phyloP scores from a whole-genome alignment of 2,329 filamentous ascomycete genomes.

The Hymenoscyphus repandus region DNA sequence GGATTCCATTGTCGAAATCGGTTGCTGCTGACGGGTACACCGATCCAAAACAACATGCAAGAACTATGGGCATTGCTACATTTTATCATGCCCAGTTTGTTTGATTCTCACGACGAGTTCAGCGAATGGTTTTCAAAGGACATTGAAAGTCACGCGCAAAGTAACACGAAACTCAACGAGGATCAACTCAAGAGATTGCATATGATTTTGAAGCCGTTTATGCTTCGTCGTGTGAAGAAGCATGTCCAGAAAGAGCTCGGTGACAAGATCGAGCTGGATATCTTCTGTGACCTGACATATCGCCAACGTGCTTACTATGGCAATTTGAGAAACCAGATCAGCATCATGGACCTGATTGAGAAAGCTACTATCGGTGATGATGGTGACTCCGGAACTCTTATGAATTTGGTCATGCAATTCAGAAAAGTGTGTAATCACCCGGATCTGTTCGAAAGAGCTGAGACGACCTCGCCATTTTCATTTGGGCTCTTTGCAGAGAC shows the following conservation, averaged over 20 bases:
- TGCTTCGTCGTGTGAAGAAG: slow-evolving; percentile 99
- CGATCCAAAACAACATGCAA: slow-evolving; percentile 99
- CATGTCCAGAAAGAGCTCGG: slow-evolving; percentile 98
- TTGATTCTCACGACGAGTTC: slow-evolving; percentile 90
- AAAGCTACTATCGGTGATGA: slow-evolving; percentile 94
- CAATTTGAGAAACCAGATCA: slow-evolving; percentile 93
- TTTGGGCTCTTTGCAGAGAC: slow-evolving; percentile 90
- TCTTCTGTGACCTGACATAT: slow-evolving; percentile 96
- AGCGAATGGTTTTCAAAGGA: slow-evolving; percentile 94
- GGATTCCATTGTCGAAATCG: slow-evolving; percentile 95
- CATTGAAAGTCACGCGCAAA: slow-evolving; percentile 97
- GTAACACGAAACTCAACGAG: slow-evolving; percentile 98
- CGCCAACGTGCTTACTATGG: slow-evolving; percentile 90
- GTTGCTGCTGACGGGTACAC: slow-evolving; percentile 88
- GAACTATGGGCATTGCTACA: slow-evolving; percentile 95
- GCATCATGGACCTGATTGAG: slow-evolving; percentile 96
- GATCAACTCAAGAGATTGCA: slow-evolving; percentile 94
- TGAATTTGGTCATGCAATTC: slow-evolving; percentile 99
- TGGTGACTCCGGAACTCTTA: slow-evolving; percentile 88
- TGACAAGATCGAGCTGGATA: slow-evolving; percentile 95
- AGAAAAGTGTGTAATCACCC: slow-evolving; percentile 98
- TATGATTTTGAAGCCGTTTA: slow-evolving; percentile 99
- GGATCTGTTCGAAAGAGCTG: slow-evolving; percentile 91
- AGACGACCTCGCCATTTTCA: slow-evolving; percentile 81
- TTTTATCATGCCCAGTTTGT: slow-evolving; percentile 99